phyloP scores from a whole-genome alignment of 129 eudicot genomes.

The Oenanthe sinensis region DNA sequence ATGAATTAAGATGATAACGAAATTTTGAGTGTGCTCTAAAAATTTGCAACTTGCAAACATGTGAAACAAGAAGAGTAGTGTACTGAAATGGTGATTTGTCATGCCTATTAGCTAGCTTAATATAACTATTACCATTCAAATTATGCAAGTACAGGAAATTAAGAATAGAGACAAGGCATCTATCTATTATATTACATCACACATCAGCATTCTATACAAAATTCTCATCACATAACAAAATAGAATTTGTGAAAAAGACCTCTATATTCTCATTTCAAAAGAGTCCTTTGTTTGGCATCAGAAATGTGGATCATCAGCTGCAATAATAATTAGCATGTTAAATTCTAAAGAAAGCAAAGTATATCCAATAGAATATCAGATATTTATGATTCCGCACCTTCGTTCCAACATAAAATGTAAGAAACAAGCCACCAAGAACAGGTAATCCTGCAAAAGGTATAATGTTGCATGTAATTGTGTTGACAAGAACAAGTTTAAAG shows the following conservation, averaged over 20 bases:
- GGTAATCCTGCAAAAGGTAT: conserved; percentile 46
- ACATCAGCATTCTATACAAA: background rate
- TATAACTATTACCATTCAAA: background rate
- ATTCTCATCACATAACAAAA: background rate
- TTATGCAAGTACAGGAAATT: background rate
- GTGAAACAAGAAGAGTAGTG: background rate
- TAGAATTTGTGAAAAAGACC: background rate
- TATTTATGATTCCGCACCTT: conserved; percentile 39
- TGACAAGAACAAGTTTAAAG: conserved; percentile 1
- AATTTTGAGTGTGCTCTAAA: background rate
- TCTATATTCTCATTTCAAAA: conserved; percentile 24
- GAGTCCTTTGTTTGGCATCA: conserved; percentile 50
- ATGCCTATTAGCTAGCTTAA: background rate
- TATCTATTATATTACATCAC: background rate
- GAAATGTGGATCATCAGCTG: conserved; percentile 85
- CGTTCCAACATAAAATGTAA: conserved; percentile 75
- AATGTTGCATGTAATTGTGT: conserved; percentile 7
- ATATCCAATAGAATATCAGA: background rate
- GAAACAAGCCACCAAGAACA: conserved; percentile 54
- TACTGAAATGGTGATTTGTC: background rate
- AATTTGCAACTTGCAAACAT: background rate
- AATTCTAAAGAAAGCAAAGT: background rate
- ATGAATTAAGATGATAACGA: background rate
- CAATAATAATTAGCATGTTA: conserved; percentile 13
- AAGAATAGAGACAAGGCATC: background rate